Base-by-base conservation (phyloP, 345 rosid genomes). In the Jatropha curcas region DNA sequence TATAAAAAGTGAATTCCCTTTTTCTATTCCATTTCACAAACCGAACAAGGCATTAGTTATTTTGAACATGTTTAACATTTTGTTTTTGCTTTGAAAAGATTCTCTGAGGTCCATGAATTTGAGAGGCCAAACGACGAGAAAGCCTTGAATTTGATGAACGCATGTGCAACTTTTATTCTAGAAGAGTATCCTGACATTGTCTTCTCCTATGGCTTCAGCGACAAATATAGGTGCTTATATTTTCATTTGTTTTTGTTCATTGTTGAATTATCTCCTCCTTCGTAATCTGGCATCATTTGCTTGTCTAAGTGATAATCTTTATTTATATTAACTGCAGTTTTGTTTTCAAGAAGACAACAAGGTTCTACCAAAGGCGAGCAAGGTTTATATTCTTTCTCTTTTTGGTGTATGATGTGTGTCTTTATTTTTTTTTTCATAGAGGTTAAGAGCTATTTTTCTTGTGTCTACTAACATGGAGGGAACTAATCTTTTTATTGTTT, bases 291-390 rank as follows among this genome's bases (percentile, higher is more conserved):
- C 22, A 4, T 7, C n/a, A 0, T 48, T 19, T 48, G 20, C 53
- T 48, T 48, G n/a, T n/a, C n/a, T n/a, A n/a, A n/a, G n/a, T n/a
- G n/a, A 12, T 46, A 14, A 8, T 62, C 0, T 22, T 41, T 58
- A 20, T 28, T 37, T 57, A 11, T 66, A 4, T 27, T 2, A 20
- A 59, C 69, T 61, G 31, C 90, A 94, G 97, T 84, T 94, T 94
- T 81, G 84, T 87, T 60, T 89, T 92, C 80, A 90, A 92, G 91
- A 89, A 85, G 81, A 86, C 86, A 31, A 80, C 94, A 30, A 87
- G 81, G 71, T 92, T 92, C 86, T 90, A 94, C 80, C 92, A 89
- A 76, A 84, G 98, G 74, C 90, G 97, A 65, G 90, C 90, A 83
- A 90, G 97, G 97, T 92, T 35, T 39, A 35, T 66, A 5, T 43